These are phyloP conservation scores for Gossypium turneri DNA, from an alignment of 345 rosid species.

Conservation along the genomic window DNA sequence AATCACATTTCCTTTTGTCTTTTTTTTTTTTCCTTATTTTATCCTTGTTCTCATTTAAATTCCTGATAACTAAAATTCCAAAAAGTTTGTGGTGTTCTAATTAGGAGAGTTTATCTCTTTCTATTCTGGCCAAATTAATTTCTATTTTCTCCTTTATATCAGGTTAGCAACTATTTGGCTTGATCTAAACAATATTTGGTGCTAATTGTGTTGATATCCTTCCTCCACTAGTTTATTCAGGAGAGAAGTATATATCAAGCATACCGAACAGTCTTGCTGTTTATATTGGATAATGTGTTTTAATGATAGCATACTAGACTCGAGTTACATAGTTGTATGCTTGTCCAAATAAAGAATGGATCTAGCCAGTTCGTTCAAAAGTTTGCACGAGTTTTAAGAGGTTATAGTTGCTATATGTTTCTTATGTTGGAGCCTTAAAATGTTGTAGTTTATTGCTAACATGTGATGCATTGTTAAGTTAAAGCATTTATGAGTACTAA, in stretches of 20 bases:
- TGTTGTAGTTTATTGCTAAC: neutral
- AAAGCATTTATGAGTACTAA: neutral
- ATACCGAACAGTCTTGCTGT: neutral
- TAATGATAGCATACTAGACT: neutral
- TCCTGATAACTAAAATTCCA: neutral
- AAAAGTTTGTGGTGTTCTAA: neutral
- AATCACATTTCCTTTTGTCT: neutral
- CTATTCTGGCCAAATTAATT: neutral
- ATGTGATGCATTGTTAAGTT: neutral
- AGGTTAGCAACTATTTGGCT: neutral
- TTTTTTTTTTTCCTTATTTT: neutral
- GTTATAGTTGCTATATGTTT: neutral
- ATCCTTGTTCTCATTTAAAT: neutral
- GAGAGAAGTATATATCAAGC: neutral
- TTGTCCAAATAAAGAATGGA: neutral
- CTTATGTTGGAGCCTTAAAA: neutral
- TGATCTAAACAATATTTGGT: neutral
- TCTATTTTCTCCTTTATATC: neutral
- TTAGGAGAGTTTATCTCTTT: neutral
- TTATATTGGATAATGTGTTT: neutral
- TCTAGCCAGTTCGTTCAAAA: neutral
- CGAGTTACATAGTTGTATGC: neutral
- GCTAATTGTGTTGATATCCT: neutral
- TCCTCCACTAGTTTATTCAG: neutral
- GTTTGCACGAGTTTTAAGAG: slow-evolving; percentile 1